Evolutionary conservation across 306 rosid species (phyloP), one percentile per base, ranked within the genome.

Genomic region (Morella rubra): DNA sequence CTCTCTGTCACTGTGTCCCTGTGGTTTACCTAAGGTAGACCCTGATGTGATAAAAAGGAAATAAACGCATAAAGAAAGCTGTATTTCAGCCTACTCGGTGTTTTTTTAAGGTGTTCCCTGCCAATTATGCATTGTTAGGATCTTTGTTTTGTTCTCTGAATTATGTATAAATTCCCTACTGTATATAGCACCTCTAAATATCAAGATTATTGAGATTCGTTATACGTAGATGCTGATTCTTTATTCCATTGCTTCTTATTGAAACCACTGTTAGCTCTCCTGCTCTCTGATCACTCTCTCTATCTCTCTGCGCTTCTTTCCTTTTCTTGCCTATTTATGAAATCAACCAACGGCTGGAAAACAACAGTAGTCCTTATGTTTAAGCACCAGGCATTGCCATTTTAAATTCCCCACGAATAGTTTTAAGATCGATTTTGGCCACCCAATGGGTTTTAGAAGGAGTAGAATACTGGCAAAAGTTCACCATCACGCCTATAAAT

Each of bases 91-190:
- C 4, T 41, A 4, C 45, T 64, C 24, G 5, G 70, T 65, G 13
- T 40, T 64, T 61, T 61, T 4, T 32, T 49, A 47, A 27, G 13
- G 32, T 19, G 69, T 40, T 62, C 16, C 46, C 69, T 37, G 45
- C 44, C 44, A 62, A 62, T 62, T 53, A 5, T 62, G 45, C 46
- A 62, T 62, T 7, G 7, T 62, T 62, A 32, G 69, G 9, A 14
- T 45, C 61, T 44, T 71, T 62, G 46, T 61, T 60, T 72, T 18
- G 44, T 44, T 45, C 66, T 77, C 5, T 53, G 55, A 61, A 41
- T 50, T 67, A 70, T 47, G 8, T 27, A 10, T 27, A 24, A 12
- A 68, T 59, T 76, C 68, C 74, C 5, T 76, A 47, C 70, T 70
- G 65, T 14, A 27, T 27, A 66, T 6, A 44, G 15, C 16, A 16